A percentile compares a stretch with the other conserved stretches of the same genome.
phyloP scores from a whole-genome alignment of 1,284 basidiomycete genomes.

The Pisolithus thermaeus region DNA sequence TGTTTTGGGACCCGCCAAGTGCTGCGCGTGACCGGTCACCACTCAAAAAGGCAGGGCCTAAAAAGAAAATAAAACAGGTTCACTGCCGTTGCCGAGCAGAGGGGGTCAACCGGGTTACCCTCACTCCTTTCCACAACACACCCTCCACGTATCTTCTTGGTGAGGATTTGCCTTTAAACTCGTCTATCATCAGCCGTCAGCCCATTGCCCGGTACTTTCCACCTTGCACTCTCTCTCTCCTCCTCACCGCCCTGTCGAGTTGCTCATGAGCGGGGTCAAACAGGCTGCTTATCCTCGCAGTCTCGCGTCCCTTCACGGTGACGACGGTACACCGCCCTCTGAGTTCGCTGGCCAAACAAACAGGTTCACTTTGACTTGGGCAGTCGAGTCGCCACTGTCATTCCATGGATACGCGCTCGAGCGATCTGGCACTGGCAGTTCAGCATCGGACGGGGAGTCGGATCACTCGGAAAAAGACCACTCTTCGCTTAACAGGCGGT shows the following conservation, averaged over 20 bases:
- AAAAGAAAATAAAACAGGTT: not conserved
- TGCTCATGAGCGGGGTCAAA: constrained; percentile 27
- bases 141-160: constrained; percentile 21
- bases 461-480: constrained; percentile 41
- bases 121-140: constrained; percentile 6
- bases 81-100: constrained; percentile 13
- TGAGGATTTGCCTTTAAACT: constrained; percentile 19
- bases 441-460: constrained; percentile 43
- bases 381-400: constrained; percentile 35
- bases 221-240: constrained; percentile 6
- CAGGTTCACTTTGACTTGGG: constrained; percentile 50
- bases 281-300: constrained; percentile 26
- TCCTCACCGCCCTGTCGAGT: not conserved
- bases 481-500: constrained; percentile 22
- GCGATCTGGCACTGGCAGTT: constrained; percentile 36
- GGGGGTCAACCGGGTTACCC: constrained; percentile 19
- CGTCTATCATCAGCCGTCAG: constrained; percentile 1
- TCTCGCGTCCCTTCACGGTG: constrained; percentile 12
- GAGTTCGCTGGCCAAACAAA: constrained; percentile 34
- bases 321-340: constrained; percentile 31
- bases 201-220: constrained; percentile 12
- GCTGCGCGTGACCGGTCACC: constrained; percentile 14
- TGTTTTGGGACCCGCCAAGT: constrained; percentile 16
- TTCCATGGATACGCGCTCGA: constrained; percentile 26
- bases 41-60: constrained; percentile 8